These are phyloP conservation scores for Hondaea fermentalgiana DNA, from an alignment of 108 stramenopile genomes.

Conservation along the genomic window DNA sequence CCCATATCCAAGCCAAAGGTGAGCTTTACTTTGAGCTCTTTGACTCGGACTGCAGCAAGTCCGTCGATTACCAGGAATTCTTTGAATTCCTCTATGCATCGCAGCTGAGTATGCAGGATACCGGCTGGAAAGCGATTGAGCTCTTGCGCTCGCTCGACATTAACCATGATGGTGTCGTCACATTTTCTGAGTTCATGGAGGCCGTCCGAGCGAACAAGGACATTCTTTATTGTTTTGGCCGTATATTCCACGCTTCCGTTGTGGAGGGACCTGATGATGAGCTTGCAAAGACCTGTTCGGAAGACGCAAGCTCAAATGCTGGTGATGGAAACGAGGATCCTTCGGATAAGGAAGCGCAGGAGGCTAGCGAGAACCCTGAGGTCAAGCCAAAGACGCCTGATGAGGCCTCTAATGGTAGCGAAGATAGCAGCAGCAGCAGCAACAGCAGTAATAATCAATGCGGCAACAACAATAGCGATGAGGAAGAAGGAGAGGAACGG, in stretches of 20 bases:
- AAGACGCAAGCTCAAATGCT: too few species aligned
- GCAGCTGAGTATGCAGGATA: background rate
- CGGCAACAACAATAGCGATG: background rate
- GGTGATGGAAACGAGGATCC: too few species aligned
- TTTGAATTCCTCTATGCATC: background rate
- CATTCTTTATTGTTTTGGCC: background rate
- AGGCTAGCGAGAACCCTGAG: too few species aligned
- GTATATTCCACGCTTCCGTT: background rate
- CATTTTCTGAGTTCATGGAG: background rate
- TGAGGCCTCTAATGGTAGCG: too few species aligned
- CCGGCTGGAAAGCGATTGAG: background rate
- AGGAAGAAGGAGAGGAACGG: background rate
- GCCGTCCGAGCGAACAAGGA: background rate
- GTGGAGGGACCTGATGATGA: background rate
- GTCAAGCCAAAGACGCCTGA: too few species aligned
- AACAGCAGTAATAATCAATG: background rate
- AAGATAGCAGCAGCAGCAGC: background rate
- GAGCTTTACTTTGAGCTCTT: slow-evolving; percentile 13
- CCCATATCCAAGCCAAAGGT: background rate
- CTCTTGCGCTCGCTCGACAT: background rate
- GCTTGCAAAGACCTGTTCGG: too few species aligned
- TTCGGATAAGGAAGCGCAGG: too few species aligned
- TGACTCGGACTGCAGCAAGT: background rate
- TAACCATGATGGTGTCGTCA: background rate
- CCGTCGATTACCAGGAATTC: slow-evolving; percentile 1